A percentile compares a stretch with the other conserved stretches of the same genome.
These are phyloP conservation scores for Aureobasidium sp. DNA, from an alignment of 2,329 filamentous ascomycete species.

Conservation along the genomic window DNA sequence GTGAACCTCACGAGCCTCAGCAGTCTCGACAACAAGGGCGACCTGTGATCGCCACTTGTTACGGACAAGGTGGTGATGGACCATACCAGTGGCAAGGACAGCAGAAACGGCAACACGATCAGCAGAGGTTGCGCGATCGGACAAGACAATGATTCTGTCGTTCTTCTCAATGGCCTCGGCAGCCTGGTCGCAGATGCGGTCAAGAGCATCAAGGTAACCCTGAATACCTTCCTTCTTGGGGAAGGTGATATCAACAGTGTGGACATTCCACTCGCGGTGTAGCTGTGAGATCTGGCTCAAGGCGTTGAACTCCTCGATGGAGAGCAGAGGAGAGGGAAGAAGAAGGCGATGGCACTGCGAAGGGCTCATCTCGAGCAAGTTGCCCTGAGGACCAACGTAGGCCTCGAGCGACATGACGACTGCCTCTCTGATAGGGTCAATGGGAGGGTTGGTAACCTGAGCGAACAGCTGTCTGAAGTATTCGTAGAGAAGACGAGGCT, in stretches of 20 bases:
- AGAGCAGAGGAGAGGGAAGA: slow-evolving; percentile 81
- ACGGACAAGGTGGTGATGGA: slow-evolving; percentile 89
- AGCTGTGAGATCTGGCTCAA: slow-evolving; percentile 68
- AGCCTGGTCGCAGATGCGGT: slow-evolving; percentile 78
- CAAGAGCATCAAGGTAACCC: slow-evolving; percentile 81
- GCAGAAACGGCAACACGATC: slow-evolving; percentile 81
- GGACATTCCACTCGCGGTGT: slow-evolving; percentile 77
- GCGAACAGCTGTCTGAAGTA: slow-evolving; percentile 98
- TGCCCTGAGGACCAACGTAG: slow-evolving; percentile 92
- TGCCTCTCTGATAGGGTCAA: slow-evolving; percentile 92
- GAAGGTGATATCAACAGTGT: slow-evolving; percentile 88
- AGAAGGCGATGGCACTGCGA: slow-evolving; percentile 81
- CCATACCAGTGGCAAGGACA: slow-evolving; percentile 81
- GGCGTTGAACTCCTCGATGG: slow-evolving; percentile 84
- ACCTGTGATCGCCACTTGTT: slow-evolving; percentile 93
- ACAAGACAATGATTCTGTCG: slow-evolving; percentile 81
- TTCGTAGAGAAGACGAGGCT: slow-evolving; percentile 83
- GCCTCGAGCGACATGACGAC: slow-evolving; percentile 98
- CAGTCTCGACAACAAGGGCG: slow-evolving; percentile 83
- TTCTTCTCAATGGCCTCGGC: slow-evolving; percentile 76
- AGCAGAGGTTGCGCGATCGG: slow-evolving; percentile 75
- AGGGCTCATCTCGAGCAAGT: slow-evolving; percentile 86
- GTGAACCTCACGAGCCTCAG: slow-evolving; percentile 92
- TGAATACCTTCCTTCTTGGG: slow-evolving; percentile 74
- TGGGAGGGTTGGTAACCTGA: slow-evolving; percentile 95